These are phyloP conservation scores for Trichosporon ovoides DNA, from an alignment of 1,284 basidiomycete genomes.

Conservation along the genomic window DNA sequence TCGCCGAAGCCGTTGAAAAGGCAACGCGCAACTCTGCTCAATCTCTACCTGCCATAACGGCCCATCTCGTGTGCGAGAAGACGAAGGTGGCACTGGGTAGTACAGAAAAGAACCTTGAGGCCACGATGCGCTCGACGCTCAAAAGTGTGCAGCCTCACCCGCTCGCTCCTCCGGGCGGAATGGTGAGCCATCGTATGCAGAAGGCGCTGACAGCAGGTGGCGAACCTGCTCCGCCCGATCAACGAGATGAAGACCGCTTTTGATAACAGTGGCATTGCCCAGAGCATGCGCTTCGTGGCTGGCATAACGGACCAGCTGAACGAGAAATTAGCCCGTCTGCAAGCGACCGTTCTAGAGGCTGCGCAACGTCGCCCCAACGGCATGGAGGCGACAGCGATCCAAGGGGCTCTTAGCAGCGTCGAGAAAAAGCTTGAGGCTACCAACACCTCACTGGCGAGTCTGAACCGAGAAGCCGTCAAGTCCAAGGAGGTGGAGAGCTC, in stretches of 20 bases:
- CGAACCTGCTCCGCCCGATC: constrained; percentile 18
- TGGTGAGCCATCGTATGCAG: background rate
- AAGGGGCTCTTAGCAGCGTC: background rate
- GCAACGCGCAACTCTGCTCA: background rate
- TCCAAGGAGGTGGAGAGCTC: background rate
- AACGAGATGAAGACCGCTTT: constrained; percentile 17
- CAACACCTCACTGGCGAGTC: background rate
- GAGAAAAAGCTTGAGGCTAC: background rate
- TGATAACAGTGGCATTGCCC: constrained; percentile 10
- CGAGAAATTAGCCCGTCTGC: background rate
- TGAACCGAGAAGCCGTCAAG: background rate
- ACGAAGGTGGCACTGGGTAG: constrained; percentile 10
- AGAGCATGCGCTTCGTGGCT: constrained; percentile 1
- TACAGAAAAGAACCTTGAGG: background rate
- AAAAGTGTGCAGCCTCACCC: background rate
- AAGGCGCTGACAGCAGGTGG: constrained; percentile 5
- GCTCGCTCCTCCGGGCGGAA: background rate
- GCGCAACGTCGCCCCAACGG: background rate
- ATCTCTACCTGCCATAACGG: background rate
- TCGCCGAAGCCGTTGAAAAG: background rate
- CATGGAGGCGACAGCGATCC: background rate
- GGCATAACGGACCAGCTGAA: constrained; percentile 1
- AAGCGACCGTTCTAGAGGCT: background rate
- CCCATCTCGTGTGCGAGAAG: background rate
- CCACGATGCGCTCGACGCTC: background rate